Evolutionary conservation across 805 yeast species (phyloP).

Genomic region (Candida manassasensis): DNA sequence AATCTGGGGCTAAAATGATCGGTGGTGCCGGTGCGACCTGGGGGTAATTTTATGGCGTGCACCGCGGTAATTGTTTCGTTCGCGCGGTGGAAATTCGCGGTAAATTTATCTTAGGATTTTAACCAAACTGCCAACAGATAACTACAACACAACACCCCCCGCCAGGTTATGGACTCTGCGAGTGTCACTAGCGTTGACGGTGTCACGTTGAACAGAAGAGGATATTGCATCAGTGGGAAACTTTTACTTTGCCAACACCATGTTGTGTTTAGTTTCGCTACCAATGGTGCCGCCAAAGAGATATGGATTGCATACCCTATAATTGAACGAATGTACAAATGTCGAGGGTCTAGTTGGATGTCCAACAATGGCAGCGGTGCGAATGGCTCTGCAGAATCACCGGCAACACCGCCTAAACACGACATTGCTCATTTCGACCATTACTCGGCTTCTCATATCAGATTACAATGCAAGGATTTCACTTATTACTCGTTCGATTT

Average conservation of each 20-base stretch:
- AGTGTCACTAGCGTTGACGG: slow-evolving; percentile 30
- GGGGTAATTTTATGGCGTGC: too few species aligned
- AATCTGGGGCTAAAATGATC: too few species aligned
- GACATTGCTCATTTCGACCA: slow-evolving; percentile 23
- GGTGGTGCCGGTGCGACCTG: too few species aligned
- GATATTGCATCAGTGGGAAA: slow-evolving; percentile 33
- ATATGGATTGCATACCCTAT: slow-evolving; percentile 92
- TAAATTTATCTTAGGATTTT: too few species aligned
- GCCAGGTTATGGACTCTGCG: slow-evolving; percentile 25
- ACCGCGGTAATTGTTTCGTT: too few species aligned
- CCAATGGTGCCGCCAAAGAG: slow-evolving; percentile 42
- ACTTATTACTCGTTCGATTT: slow-evolving; percentile 78
- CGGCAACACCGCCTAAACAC: slow-evolving; percentile 7
- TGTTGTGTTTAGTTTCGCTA: slow-evolving; percentile 33
- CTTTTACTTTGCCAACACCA: slow-evolving; percentile 34
- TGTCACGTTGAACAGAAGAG: slow-evolving; percentile 35
- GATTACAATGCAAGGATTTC: slow-evolving; percentile 80
- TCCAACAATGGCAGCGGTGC: slow-evolving; percentile 9
- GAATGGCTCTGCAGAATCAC: not conserved
- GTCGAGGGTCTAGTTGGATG: slow-evolving; percentile 49
- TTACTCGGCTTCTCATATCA: slow-evolving; percentile 48
- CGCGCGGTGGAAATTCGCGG: too few species aligned
- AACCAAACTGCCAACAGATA: too few species aligned
- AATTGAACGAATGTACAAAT: slow-evolving; percentile 56
- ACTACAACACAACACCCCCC: too few species aligned